Base-by-base conservation (phyloP, 495 filamentous ascomycete genomes). In the Daldinia decipiens region DNA sequence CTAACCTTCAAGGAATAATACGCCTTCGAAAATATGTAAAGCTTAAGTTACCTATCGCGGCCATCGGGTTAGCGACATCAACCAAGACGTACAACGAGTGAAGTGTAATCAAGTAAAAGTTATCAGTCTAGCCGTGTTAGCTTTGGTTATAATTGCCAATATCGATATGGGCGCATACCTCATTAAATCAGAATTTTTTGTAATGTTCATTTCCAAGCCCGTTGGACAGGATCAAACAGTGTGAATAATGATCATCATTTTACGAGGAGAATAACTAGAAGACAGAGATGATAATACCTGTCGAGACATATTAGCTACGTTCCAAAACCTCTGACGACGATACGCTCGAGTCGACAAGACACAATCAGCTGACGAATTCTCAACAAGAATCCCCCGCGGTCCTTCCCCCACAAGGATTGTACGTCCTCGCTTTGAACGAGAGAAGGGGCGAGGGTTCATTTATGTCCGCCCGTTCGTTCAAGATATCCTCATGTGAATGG, bases 401-500 rank as follows among this genome's bases (percentile, higher is more conserved):
- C 77, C 82, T 82, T 84, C 87, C 81, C 88, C 84, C 89, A 87
- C 91, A 89, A 87, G 89, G 89, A 90, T 94, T 97, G 93, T 94
- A 96, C 90, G 87, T 60, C 87, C 89, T 87, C 85, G 85, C 84
- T 88, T 88, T 85, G 83, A 81, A 78, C 82, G 88, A 87, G 83
- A 83, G 84, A 80, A 80, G 79, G 82, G 76, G 79, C 74, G 81
- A 79, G 86, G 87, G 86, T 88, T 91, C 88, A 85, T 87, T 72
- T 97, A 89, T 96, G 94, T 94, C 94, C 94, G 94, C 94, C 94
- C 93, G 93, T 94, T 94, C 93, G 92, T 95, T 96, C 91, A 93
- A 93, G 78, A 78, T 89, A 90, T 97, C 93, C 88, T 95, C 89
- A 94, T 92, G 84, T 83, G 73, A 80, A 71, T 69, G 67, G 55